phyloP scores from a whole-genome alignment of 2,329 filamentous ascomycete species.

The Teratosphaeriaceae sp. region DNA sequence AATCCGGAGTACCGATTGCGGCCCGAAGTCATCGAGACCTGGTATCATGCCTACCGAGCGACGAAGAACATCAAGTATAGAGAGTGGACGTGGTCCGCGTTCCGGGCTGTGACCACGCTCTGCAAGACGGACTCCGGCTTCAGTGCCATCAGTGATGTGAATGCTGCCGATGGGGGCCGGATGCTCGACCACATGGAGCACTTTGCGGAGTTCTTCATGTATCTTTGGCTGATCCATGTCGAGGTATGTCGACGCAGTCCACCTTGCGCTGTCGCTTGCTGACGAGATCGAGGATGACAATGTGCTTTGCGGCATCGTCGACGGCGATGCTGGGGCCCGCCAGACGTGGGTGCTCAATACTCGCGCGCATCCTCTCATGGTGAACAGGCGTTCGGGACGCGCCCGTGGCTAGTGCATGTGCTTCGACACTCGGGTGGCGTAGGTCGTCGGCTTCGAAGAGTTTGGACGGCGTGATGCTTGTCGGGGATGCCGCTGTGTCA shows the following conservation, averaged over 20 bases:
- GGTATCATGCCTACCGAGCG: constrained; percentile 27
- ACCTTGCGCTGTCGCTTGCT: not conserved
- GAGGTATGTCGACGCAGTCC: constrained; percentile 12
- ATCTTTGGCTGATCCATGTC: constrained; percentile 20
- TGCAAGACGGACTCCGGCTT: constrained; percentile 22
- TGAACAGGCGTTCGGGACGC: too few relatives aligned
- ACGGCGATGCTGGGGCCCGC: constrained; percentile 14
- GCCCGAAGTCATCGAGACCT: constrained; percentile 28
- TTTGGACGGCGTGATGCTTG: too few relatives aligned
- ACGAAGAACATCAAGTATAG: constrained; percentile 25
- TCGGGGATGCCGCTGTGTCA: too few relatives aligned
- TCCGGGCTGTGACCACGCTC: constrained; percentile 15
- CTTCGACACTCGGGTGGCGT: too few relatives aligned
- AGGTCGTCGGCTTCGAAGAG: too few relatives aligned
- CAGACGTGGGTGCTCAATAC: constrained; percentile 28
- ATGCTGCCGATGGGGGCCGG: constrained; percentile 13
- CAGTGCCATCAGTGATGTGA: constrained; percentile 20
- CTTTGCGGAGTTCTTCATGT: constrained; percentile 24
- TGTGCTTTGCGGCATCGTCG: constrained; percentile 13
- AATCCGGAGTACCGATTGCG: constrained; percentile 15
- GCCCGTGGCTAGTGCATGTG: too few relatives aligned
- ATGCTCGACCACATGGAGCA: constrained; percentile 17
- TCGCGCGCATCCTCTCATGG: constrained; percentile 25
- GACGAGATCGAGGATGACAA: constrained; percentile 16
- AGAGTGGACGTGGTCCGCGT: constrained; percentile 22